A percentile compares a stretch with the other conserved stretches of the same genome.
Conservation (phyloP, 805 yeast genomes). For the Pichia cabralensis region DNA sequence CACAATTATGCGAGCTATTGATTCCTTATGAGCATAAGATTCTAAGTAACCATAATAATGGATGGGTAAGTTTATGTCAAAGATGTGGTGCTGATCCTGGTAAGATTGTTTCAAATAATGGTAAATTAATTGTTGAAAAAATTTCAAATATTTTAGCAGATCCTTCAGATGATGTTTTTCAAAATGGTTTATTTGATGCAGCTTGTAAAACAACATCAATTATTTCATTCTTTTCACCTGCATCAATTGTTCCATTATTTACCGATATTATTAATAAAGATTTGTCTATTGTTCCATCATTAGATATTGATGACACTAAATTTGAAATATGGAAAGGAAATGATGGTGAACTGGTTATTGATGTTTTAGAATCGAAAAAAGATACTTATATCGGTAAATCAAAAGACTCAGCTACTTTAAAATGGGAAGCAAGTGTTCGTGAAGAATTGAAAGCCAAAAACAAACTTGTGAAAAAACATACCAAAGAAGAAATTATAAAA, state of each 20-base stretch:
- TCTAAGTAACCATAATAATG: conserved; percentile 31
- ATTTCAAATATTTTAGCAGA: conserved; percentile 9
- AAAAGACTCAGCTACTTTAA: conserved; percentile 73
- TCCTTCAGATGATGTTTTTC: conserved; percentile 19
- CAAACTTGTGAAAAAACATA: conserved; percentile 38
- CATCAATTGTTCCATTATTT: conserved; percentile 41
- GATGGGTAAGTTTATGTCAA: conserved; percentile 74
- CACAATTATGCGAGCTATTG: conserved; percentile 31
- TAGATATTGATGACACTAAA: conserved; percentile 39
- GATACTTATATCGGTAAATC: conserved; percentile 45
- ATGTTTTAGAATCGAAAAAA: conserved; percentile 42
- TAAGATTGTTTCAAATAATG: conserved; percentile 29
- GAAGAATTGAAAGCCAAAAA: conserved; percentile 55
- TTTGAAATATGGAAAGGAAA: conserved; percentile 56
- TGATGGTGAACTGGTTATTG: conserved; percentile 62
- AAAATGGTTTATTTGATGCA: conserved; percentile 41
- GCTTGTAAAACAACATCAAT: conserved; percentile 39
- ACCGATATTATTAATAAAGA: conserved; percentile 33
- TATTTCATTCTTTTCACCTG: conserved; percentile 51
- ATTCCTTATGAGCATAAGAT: conserved; percentile 34
- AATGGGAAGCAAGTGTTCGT: conserved; percentile 85
- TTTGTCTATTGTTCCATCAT: conserved; percentile 25
- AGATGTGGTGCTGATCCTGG: conserved; percentile 59
- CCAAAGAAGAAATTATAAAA: conserved; percentile 65
- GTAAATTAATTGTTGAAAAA: conserved; percentile 20